Percentiles rank a stretch among this genome's conserved stretches.
Conservation (phyloP, 352 stramenopile species). For the Phytophthora meadii region DNA sequence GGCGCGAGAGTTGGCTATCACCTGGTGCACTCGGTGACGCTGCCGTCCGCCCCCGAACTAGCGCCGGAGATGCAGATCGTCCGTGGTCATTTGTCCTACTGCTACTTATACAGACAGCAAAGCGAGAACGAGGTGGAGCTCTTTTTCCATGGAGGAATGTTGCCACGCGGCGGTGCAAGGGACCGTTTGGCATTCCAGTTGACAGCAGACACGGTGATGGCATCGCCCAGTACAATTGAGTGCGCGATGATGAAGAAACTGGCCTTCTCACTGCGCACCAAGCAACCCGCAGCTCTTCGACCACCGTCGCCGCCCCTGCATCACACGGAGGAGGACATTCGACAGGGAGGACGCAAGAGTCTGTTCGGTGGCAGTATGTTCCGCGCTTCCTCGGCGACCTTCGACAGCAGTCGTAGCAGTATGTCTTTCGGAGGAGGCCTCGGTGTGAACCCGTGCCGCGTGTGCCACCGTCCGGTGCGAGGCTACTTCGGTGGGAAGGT, state of each 20-base stretch:
- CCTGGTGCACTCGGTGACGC: conserved; percentile 63
- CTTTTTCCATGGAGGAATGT: conserved; percentile 60
- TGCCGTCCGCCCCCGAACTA: conserved; percentile 58
- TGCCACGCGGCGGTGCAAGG: conserved; percentile 56
- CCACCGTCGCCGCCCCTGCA: conserved; percentile 33
- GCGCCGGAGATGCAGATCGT: conserved; percentile 74
- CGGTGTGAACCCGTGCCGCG: conserved; percentile 21
- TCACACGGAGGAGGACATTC: conserved; percentile 29
- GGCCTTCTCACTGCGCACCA: conserved; percentile 59
- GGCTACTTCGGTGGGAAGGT: conserved; percentile 37
- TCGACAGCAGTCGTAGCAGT: conserved; percentile 34
- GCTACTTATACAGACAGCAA: conserved; percentile 54
- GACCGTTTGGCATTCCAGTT: conserved; percentile 55
- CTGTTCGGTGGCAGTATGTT: conserved; percentile 28
- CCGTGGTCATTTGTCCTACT: conserved; percentile 62
- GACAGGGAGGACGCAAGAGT: conserved; percentile 29
- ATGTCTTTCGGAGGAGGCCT: conserved; percentile 14
- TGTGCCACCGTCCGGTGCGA: conserved; percentile 32
- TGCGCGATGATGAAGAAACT: conserved; percentile 80
- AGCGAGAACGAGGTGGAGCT: conserved; percentile 51
- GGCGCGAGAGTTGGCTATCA: conserved; percentile 61
- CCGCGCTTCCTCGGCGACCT: conserved; percentile 24
- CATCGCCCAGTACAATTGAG: conserved; percentile 49
- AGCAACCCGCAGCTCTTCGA: conserved; percentile 21
- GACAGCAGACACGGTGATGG: conserved; percentile 53